phyloP scores from a whole-genome alignment of 306 rosid genomes.

The Cucurbita argyrosperma region DNA sequence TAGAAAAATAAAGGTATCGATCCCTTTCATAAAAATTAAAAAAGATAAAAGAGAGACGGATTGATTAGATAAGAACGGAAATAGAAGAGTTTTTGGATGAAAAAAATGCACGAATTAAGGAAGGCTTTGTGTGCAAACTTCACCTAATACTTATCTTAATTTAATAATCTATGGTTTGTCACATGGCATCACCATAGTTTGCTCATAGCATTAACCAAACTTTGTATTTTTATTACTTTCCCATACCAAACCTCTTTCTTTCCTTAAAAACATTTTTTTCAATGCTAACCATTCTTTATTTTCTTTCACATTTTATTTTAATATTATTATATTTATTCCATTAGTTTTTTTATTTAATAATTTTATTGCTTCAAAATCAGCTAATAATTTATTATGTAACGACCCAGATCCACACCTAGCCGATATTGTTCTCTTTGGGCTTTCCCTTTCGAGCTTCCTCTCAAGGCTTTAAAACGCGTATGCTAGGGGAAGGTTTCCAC shows the following conservation, averaged over 20 bases:
- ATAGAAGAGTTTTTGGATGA: not conserved
- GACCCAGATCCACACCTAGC: no score
- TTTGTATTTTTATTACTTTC: not conserved
- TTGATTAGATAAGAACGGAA: not conserved
- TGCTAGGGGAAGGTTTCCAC: no score
- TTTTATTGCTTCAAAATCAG: no score
- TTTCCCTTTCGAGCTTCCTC: no score
- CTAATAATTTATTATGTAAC: no score
- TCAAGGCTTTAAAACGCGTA: no score
- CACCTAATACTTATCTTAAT: slow-evolving; percentile 4
- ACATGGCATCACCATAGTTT: slow-evolving; percentile 2
- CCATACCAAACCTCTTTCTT: not conserved
- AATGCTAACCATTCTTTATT: no score
- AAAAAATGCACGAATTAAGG: not conserved
- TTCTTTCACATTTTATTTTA: no score
- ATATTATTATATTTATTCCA: no score
- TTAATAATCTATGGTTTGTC: not conserved
- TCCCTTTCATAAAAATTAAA: not conserved
- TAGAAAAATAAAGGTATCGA: not conserved
- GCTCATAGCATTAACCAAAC: not conserved
- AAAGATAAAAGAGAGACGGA: no score
- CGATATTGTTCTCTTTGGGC: no score
- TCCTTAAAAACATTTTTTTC: not conserved
- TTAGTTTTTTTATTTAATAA: no score
- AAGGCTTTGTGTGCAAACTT: slow-evolving; percentile 1